Base-by-base conservation (phyloP, 2,329 filamentous ascomycete species). In the Macrophomina pseudophaseolina region DNA sequence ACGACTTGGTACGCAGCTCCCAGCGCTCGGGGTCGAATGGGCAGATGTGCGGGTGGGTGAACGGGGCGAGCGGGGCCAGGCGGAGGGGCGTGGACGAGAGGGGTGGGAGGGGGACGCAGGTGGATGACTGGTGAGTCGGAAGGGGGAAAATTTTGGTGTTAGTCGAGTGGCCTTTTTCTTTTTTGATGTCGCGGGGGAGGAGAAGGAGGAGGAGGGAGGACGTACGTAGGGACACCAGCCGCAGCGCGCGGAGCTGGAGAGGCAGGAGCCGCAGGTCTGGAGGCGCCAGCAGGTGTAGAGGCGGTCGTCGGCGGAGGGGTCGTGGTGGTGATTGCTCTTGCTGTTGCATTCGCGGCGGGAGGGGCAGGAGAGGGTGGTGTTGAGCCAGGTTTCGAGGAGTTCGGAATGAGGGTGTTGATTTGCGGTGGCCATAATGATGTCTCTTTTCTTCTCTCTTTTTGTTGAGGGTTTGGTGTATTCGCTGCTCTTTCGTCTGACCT, bases 171-270 rank as follows among this genome's bases (percentile, higher is more conserved):
- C 23, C 23, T 23, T 23, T 23, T 23, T 23, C 23, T 23, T 3
- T 23, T 23, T 3, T 3, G 23, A 3, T 23, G 23, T 23, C 23
- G 23, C 23, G 23, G 23, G 23, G 23, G 1, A 23, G 23, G 23
- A 3, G 23, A 23, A 3, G 23, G 23, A 3, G 23, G 23, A 23
- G 23, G 23, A 23, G 28, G n/a, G 28, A 44, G 48, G 4, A 76
- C 78, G 71, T 68, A 80, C 79, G 42, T 77, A 77, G 0, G 80
- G 76, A 71, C 81, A 83, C 81, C 81, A 82, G 28, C 80, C 80
- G 68, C 81, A 83, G 11, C 52, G 51, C 51, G 46, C 40, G 1
- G 56, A 69, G 66, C 49, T 73, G 60, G 72, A 68, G 28, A 73
- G 69, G 66, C 76, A 77, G 5, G 69, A 72, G 14, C 66, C 38